Percentiles rank a stretch among this genome's conserved stretches.
Evolutionary conservation across 2,329 filamentous ascomycete species (phyloP).

Genomic region (Fusarium agapanthi): DNA sequence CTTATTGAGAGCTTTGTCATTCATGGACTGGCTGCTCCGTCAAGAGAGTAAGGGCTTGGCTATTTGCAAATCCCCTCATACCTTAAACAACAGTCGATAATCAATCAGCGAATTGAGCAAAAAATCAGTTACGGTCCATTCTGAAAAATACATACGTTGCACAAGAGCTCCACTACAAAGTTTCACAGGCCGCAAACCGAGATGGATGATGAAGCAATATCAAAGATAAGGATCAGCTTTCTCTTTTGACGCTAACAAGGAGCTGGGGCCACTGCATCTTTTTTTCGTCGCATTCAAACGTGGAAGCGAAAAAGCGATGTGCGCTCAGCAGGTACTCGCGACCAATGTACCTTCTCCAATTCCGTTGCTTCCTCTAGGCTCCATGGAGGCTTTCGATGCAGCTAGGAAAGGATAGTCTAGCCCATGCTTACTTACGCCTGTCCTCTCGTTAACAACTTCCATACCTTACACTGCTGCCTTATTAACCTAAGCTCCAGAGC

Average conservation of each 20-base stretch:
- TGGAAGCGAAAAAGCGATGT: slow-evolving; percentile 5
- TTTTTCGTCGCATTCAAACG: slow-evolving; percentile 13
- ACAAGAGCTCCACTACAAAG: slow-evolving; percentile 28
- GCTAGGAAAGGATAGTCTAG: neutral
- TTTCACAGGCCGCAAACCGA: slow-evolving; percentile 33
- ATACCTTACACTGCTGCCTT: neutral
- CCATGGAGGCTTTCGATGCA: slow-evolving; percentile 7
- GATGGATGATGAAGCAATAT: slow-evolving; percentile 17
- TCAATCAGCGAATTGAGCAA: neutral
- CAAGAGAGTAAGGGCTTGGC: neutral
- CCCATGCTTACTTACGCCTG: slow-evolving; percentile 15
- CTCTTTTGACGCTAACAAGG: slow-evolving; percentile 10
- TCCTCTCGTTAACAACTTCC: neutral
- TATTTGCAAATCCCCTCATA: neutral
- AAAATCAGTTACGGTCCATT: neutral
- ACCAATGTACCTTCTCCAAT: slow-evolving; percentile 22
- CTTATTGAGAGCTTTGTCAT: neutral
- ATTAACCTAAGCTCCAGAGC: neutral
- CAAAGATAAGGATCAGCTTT: slow-evolving; percentile 22
- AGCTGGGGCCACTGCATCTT: slow-evolving; percentile 37
- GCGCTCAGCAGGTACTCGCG: slow-evolving; percentile 16
- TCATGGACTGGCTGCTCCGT: neutral
- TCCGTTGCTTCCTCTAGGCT: neutral
- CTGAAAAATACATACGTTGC: neutral
- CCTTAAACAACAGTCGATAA: neutral